Evolutionary conservation across 2,329 filamentous ascomycete species (phyloP), one percentile per base, ranked within the genome.

Genomic region (Emericellopsis cladophorae): DNA sequence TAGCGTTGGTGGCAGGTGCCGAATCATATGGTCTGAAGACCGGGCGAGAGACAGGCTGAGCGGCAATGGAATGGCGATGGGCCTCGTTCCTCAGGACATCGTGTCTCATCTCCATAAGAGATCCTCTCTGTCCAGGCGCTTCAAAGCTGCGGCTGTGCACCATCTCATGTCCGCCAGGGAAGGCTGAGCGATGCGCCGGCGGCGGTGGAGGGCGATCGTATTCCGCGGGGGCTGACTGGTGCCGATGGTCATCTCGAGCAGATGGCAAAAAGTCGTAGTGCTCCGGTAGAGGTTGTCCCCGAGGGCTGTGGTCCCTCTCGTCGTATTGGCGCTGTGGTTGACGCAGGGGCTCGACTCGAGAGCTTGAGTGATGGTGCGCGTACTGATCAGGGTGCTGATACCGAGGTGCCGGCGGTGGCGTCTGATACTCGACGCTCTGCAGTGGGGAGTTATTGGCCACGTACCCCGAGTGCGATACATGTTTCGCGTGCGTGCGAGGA

Each of bases 71-170:
- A 34, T 71, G 60, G 34, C 74, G 63, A 50, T 77, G 74, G 4
- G 74, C 74, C 50, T 76, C 73, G 40, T 59, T 73, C 44, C 68
- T 66, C 45, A 78, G 52, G 10, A 78, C 73, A 42, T 77, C 74
- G 35, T 76, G 72, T 42, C 73, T 66, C 71, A 79, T 77, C 2
- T 62, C 62, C 60, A 73, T 70, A 2, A 62, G 61, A 2, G 60
- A 61, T 2, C 60, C 59, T 49, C 70, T 72, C 32, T 59, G 59
- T 15, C 61, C 54, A 3, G 62, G 55, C 4, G 52, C 45, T 24
- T 74, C 70, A 41, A 59, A 65, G 36, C 56, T 58, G 38, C 51
- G 52, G 39, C 66, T 65, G 22, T 62, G 58, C 4, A 60, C 49
- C 34, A 60, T 46, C 21, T 72, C 70, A 41, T 65, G 50, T 32